Conservation (phyloP, 2,329 filamentous ascomycete species). For the Exophiala lecanii-corni region DNA sequence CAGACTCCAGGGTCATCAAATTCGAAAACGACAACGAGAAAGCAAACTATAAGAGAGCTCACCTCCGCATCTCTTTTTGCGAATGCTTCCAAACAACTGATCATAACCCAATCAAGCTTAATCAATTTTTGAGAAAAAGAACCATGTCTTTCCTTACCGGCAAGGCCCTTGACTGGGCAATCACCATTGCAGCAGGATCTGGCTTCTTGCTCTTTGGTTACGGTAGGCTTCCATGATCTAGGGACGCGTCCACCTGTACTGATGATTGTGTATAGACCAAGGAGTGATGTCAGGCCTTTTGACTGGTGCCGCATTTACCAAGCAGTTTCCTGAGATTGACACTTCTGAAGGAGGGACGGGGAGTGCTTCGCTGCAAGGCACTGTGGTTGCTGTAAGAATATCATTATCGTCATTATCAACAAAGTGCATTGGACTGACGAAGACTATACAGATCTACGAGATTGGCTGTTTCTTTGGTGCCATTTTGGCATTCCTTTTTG, state of each 20-base stretch:
- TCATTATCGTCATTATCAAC: too few relatives aligned
- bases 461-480: slow-evolving; percentile 48
- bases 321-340: not conserved
- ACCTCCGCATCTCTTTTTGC: too few relatives aligned
- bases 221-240: slow-evolving; percentile 28
- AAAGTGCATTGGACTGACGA: too few relatives aligned
- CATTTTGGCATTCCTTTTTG: slow-evolving; percentile 45
- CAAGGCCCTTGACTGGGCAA: slow-evolving; percentile 38
- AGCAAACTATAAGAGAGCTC: too few relatives aligned
- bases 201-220: slow-evolving; percentile 41
- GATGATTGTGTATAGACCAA: not conserved
- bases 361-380: not conserved
- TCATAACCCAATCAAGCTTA: too few relatives aligned
- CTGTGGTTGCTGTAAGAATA: too few relatives aligned
- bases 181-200: slow-evolving; percentile 41
- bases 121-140: too few relatives aligned
- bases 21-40: too few relatives aligned
- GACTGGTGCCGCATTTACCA: not conserved
- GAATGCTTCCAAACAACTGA: too few relatives aligned
- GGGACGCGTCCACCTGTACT: too few relatives aligned
- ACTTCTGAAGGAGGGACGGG: not conserved
- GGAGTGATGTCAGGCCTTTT: not conserved
- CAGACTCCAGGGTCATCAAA: too few relatives aligned
- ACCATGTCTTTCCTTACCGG: slow-evolving; percentile 30
- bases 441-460: slow-evolving; percentile 39